A percentile compares a stretch with the other conserved stretches of the same genome.
Evolutionary conservation across 805 yeast species (phyloP).

Genomic region (Ogataea saltuana): DNA sequence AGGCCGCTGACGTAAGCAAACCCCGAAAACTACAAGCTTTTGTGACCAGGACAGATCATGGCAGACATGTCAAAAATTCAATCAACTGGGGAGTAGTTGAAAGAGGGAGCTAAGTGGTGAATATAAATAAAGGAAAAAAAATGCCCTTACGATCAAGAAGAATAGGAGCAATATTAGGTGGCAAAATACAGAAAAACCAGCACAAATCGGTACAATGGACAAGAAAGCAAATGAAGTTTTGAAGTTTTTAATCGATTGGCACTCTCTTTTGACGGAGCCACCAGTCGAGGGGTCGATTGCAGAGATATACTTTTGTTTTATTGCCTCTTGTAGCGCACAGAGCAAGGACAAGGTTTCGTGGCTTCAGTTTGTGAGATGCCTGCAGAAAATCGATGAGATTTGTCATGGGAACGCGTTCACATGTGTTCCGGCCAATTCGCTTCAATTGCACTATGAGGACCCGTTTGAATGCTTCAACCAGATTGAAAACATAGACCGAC

Average conservation of each 20-base stretch:
- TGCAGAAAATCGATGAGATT: constrained; percentile 26
- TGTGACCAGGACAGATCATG: constrained; percentile 2
- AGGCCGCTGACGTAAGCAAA: background rate
- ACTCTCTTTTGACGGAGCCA: constrained; percentile 28
- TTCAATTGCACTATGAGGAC: constrained; percentile 27
- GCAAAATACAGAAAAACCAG: background rate
- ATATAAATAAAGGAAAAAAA: background rate
- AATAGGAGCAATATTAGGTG: no score
- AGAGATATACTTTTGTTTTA: constrained; percentile 35
- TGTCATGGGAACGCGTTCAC: constrained; percentile 24
- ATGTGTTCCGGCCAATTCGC: constrained; percentile 29
- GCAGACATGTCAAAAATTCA: constrained; percentile 23
- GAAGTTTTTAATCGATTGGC: constrained; percentile 35
- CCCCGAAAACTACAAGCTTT: background rate
- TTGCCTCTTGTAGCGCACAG: constrained; percentile 31
- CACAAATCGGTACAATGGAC: constrained; percentile 29
- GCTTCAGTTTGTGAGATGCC: constrained; percentile 34
- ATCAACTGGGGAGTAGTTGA: constrained; percentile 14
- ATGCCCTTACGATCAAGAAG: no score
- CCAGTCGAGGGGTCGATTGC: constrained; percentile 36
- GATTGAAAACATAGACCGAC: constrained; percentile 30
- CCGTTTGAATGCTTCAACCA: constrained; percentile 32
- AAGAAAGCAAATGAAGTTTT: constrained; percentile 33
- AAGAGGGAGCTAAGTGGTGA: constrained; percentile 11
- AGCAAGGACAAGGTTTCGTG: constrained; percentile 38